phyloP scores from a whole-genome alignment of 2,329 filamentous ascomycete species.

The Neonectria faginata region DNA sequence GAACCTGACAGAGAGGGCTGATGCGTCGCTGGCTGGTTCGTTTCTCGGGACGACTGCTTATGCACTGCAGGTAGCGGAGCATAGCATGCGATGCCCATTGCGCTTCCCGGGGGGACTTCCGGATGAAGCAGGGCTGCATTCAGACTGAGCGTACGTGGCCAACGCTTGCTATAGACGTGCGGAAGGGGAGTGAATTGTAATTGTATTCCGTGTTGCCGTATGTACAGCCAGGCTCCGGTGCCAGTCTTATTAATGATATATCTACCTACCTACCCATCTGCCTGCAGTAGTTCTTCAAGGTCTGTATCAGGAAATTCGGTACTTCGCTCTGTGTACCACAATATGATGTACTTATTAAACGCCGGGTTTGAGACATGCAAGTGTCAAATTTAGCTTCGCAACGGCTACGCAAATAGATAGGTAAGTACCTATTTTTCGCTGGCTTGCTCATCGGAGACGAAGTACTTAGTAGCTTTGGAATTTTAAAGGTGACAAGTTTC shows the following conservation, averaged over 20 bases:
- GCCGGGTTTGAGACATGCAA: too few species aligned
- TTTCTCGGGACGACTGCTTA: slow-evolving; percentile 24
- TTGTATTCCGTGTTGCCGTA: slow-evolving; percentile 56
- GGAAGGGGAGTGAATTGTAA: slow-evolving; percentile 54
- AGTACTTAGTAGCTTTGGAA: not conserved
- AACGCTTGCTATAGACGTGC: slow-evolving; percentile 52
- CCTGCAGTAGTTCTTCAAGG: slow-evolving; percentile 14
- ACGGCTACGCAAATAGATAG: not conserved
- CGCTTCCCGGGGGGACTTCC: slow-evolving; percentile 30
- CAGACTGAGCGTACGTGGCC: slow-evolving; percentile 44
- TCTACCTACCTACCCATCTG: slow-evolving; percentile 35
- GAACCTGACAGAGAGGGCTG: slow-evolving; percentile 29
- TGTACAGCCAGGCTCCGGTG: slow-evolving; percentile 50
- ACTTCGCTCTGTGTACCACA: too few species aligned
- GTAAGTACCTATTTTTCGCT: not conserved
- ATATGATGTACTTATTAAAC: too few species aligned
- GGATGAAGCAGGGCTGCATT: slow-evolving; percentile 34
- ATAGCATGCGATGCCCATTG: slow-evolving; percentile 32
- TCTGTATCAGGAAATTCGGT: not conserved
- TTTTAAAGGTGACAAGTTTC: not conserved
- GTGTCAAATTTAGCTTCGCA: not conserved
- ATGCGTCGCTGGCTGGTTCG: slow-evolving; percentile 29
- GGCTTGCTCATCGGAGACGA: not conserved
- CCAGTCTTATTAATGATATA: slow-evolving; percentile 49
- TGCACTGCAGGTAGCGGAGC: slow-evolving; percentile 30